These are phyloP conservation scores for Sphaerobolus stellatus DNA, from an alignment of 1,284 basidiomycete genomes.

Conservation along the genomic window DNA sequence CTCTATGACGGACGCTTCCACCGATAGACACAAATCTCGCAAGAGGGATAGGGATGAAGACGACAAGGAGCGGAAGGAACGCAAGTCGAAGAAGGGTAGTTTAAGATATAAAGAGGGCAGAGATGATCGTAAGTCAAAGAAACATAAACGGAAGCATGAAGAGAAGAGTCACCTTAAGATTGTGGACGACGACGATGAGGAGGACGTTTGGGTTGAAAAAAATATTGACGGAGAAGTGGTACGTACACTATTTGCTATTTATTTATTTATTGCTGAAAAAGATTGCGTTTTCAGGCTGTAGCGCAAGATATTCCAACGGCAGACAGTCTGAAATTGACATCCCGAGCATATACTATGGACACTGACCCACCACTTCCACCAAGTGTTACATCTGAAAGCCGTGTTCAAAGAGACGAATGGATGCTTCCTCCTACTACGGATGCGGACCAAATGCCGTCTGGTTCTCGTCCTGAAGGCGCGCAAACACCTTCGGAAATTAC, in stretches of 20 bases:
- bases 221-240: conserved; percentile 76
- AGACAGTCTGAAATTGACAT: conserved; percentile 68
- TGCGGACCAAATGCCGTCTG: neutral
- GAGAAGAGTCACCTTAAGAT: conserved; percentile 33
- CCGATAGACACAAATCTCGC: conserved; percentile 6
- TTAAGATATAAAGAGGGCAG: conserved; percentile 8
- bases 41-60: conserved; percentile 2
- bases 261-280: conserved; percentile 3
- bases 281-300: conserved; percentile 46
- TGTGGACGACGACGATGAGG: conserved; percentile 66
- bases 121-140: conserved; percentile 23
- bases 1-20: conserved; percentile 6
- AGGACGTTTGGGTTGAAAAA: conserved; percentile 85
- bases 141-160: conserved; percentile 20
- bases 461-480: neutral
- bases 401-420: conserved; percentile 81
- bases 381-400: conserved; percentile 43
- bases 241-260: conserved; percentile 23
- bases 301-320: conserved; percentile 77
- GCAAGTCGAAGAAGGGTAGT: neutral
- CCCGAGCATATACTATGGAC: conserved; percentile 47
- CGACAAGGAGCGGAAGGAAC: neutral
- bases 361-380: conserved; percentile 48
- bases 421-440: conserved; percentile 60
- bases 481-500: conserved; percentile 16